Conservation (phyloP, 2,329 filamentous ascomycete genomes). For the Aspergillus pseudoterreus region DNA sequence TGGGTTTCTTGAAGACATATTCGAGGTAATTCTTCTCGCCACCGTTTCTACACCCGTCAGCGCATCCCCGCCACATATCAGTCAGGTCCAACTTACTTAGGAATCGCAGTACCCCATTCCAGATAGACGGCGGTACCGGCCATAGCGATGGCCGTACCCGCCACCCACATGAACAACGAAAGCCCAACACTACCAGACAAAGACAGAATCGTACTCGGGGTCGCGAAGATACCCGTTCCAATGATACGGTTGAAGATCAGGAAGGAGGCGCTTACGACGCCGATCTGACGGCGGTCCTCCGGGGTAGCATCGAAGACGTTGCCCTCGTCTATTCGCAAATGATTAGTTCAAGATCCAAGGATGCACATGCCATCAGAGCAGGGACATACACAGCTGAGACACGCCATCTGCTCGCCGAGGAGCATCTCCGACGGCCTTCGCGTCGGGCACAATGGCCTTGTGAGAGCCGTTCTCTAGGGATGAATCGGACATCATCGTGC, state of each 20-base stretch:
- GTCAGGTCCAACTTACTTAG: conserved; percentile 28
- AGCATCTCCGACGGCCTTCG: conserved; percentile 21
- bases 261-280: conserved; percentile 40
- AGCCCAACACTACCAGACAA: conserved; percentile 45
- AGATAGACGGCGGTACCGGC: conserved; percentile 44
- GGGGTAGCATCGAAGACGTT: conserved; percentile 34
- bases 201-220: conserved; percentile 44
- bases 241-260: conserved; percentile 49
- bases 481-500: conserved; percentile 13
- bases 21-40: conserved; percentile 55
- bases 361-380: not conserved
- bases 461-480: conserved; percentile 2
- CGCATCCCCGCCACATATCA: not conserved
- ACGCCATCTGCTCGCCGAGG: conserved; percentile 29
- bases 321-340: conserved; percentile 27
- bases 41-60: conserved; percentile 36
- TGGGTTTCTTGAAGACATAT: conserved; percentile 50
- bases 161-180: conserved; percentile 48
- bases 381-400: conserved; percentile 29
- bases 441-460: conserved; percentile 18
- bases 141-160: conserved; percentile 47
- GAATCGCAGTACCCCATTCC: conserved; percentile 50
- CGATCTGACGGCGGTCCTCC: conserved; percentile 37
- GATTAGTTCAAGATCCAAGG: conserved; percentile 7
- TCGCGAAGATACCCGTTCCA: conserved; percentile 50